These are phyloP conservation scores for Vachellia collinsii DNA, from an alignment of 306 rosid genomes.

Conservation along the genomic window DNA sequence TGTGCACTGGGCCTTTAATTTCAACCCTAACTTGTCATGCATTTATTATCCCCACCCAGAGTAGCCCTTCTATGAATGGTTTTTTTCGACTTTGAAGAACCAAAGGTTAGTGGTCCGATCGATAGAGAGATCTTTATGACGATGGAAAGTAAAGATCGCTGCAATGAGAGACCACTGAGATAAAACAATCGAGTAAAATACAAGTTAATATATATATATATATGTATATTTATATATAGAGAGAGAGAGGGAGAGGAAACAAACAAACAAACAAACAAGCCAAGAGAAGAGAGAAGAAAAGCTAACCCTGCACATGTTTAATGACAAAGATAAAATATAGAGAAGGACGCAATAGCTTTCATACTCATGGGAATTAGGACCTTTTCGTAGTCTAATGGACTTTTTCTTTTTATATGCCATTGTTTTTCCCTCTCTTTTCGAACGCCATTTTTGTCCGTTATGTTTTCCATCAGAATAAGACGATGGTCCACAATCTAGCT, in stretches of 20 bases:
- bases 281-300: slow-evolving; percentile 21
- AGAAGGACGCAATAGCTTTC: slow-evolving; percentile 49
- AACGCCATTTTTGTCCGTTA: slow-evolving; percentile 36
- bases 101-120: slow-evolving; percentile 67
- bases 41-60: slow-evolving; percentile 29
- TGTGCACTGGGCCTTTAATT: slow-evolving; percentile 8
- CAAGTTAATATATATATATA: slow-evolving; percentile 5
- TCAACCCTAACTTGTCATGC: slow-evolving; percentile 36
- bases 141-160: slow-evolving; percentile 39
- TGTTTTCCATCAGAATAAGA: slow-evolving; percentile 36
- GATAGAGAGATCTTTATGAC: slow-evolving; percentile 57
- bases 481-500: slow-evolving; percentile 42
- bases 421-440: slow-evolving; percentile 32
- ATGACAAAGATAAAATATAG: slow-evolving; percentile 36
- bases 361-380: slow-evolving; percentile 56
- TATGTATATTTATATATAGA: slow-evolving; percentile 22
- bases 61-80: slow-evolving; percentile 21
- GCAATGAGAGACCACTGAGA: slow-evolving; percentile 38
- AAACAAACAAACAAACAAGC: not conserved
- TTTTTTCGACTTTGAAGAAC: slow-evolving; percentile 27
- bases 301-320: slow-evolving; percentile 9
- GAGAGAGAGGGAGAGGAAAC: not conserved
- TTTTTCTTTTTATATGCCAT: slow-evolving; percentile 37
- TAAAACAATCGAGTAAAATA: slow-evolving; percentile 38
- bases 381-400: slow-evolving; percentile 46